Base-by-base conservation (phyloP, 352 stramenopile genomes). In the Pythium rishiriense region DNA sequence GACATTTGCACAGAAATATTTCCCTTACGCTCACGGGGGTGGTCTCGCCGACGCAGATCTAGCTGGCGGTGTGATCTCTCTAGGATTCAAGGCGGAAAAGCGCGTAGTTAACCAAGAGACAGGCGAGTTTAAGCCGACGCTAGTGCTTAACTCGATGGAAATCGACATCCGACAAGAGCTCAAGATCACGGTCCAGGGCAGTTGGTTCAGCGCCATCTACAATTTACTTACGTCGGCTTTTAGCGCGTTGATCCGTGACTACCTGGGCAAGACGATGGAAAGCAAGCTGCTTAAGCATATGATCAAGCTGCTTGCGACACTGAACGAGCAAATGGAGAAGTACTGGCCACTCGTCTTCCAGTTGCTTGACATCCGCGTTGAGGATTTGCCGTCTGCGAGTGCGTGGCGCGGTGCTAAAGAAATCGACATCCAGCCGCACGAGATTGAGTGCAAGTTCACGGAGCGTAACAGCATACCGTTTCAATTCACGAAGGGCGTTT, bases 291-390 rank as follows among this genome's bases (percentile, higher is more conserved):
- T 95, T 4, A 79, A 81, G 33, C 86, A 93, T 64, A 90, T 91
- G 75, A 91, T 93, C 56, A 90, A 86, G 57, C 58, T 95, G 4
- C 70, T 95, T n/a, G 77, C 67, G 33, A 90, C 80, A n/a, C 67
- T 95, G 39, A 95, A 95, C 62, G 72, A 79, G 22, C 82, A 93
- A 56, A 91, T 93, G 75, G 84, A 93, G 57, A 82, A 91, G 51
- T 95, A 93, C 66, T 95, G 86, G 86, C 81, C 86, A 9, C 65
- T 93, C 37, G 76, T 95, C 22, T 91, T 95, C 41, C 82, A 95
- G 60, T 57, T 95, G 0, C 66, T 95, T 0, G 77, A 93, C 49
- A 90, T 95, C 33, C 79, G 74, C 3, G 81, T 95, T 5, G 83
- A 93, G 31, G 79, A 95, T 59, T 65, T 95, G 29, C 86, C 84